These are phyloP conservation scores for Chlamydomonas sp. DNA, from an alignment of 139 green algal genomes.

Conservation along the genomic window DNA sequence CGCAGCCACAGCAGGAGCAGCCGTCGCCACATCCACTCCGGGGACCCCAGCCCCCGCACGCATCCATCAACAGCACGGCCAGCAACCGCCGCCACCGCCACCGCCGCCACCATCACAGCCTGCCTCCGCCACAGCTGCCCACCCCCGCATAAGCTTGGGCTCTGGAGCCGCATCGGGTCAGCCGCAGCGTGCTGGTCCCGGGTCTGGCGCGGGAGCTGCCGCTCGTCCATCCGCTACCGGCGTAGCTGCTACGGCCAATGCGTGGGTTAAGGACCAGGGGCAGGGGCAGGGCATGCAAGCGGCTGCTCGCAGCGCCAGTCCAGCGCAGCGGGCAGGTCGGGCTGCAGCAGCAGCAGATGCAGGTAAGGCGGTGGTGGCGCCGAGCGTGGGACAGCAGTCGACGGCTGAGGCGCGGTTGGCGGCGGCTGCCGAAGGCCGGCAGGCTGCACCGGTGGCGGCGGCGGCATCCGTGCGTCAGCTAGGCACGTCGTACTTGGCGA, in stretches of 20 bases:
- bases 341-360: constrained; percentile 7
- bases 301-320: no score
- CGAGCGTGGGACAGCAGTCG: constrained; percentile 6
- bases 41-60: background rate
- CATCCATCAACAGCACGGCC: background rate
- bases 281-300: no score
- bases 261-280: no score
- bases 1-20: constrained; percentile 6
- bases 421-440: background rate
- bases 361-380: background rate
- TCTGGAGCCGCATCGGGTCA: no score
- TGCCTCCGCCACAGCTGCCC: no score
- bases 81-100: no score
- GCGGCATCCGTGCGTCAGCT: background rate
- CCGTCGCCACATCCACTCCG: background rate
- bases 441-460: constrained; percentile 1
- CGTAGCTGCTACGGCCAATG: no score
- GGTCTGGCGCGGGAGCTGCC: no score
- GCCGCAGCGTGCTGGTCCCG: no score
- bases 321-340: background rate
- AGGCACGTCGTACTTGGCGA: background rate
- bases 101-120: no score
- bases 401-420: background rate
- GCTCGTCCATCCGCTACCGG: no score
- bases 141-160: no score